Evolutionary conservation across 2,329 filamentous ascomycete genomes (phyloP).

Genomic region (Mollisiaceae sp.): DNA sequence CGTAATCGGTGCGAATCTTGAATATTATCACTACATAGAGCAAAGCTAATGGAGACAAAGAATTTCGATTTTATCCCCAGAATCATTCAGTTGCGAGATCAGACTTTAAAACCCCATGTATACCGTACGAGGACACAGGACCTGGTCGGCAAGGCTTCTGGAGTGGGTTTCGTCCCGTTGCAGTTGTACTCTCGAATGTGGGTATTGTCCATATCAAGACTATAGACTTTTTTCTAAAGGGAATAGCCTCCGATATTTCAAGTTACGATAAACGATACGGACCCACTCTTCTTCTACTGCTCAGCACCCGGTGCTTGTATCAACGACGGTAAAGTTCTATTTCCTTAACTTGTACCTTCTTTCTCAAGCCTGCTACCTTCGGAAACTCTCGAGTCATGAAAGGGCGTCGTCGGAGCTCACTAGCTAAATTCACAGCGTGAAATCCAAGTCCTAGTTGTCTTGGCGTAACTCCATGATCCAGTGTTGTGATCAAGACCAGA

Average conservation of each 20-base stretch:
- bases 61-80: constrained; percentile 65
- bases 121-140: constrained; percentile 62
- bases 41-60: constrained; percentile 19
- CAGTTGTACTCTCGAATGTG: constrained; percentile 49
- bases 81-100: constrained; percentile 68
- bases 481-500: too few relatives aligned
- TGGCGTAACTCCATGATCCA: too few relatives aligned
- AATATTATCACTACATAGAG: background rate
- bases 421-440: too few relatives aligned
- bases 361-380: too few relatives aligned
- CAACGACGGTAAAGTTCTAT: constrained; percentile 44
- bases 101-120: constrained; percentile 61
- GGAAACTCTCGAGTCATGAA: too few relatives aligned
- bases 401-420: too few relatives aligned
- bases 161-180: constrained; percentile 54
- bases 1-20: constrained; percentile 29
- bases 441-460: too few relatives aligned
- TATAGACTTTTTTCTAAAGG: constrained; percentile 3
- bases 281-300: constrained; percentile 74
- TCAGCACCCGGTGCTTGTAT: constrained; percentile 69
- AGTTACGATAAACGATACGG: constrained; percentile 62
- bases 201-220: constrained; percentile 30
- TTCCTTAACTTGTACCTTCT: background rate
- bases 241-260: constrained; percentile 46
- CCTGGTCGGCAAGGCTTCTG: constrained; percentile 57